Evolutionary conservation across 2,329 filamentous ascomycete species (phyloP), one percentile per base, ranked within the genome.

Genomic region (Cryphonectria parasitica): DNA sequence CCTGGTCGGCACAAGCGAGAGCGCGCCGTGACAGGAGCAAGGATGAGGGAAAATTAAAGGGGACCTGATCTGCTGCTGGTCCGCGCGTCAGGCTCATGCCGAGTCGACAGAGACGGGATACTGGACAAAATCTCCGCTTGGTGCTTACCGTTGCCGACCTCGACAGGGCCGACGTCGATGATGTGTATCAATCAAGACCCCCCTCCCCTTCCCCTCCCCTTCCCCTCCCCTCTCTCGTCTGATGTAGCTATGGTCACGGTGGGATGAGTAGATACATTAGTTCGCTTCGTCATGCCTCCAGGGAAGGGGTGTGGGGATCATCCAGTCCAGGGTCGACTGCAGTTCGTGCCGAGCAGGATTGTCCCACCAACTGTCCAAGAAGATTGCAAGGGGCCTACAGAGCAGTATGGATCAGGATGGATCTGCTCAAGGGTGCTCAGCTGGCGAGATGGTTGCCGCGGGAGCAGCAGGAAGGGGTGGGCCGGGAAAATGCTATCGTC

Each of bases 31-130:
- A 68, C 56, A 68, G 66, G 25, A 45, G 66, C 66, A 68, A 39
- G 66, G 66, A 49, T 68, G 28, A 49, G 58, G 66, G 56, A 68
- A 68, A 45, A 68, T 72, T 70, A 70, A 72, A 68, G 71, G 71
- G 63, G 65, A 39, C 52, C 68, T 63, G 65, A 43, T 68, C 68
- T 70, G 61, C 69, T 70, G 71, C 71, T 72, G 71, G 63, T 65
- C 71, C 71, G 71, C 71, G 71, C 71, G 68, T 70, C 71, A 70
- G 68, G 64, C 34, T 69, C 70, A 65, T 70, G 71, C 62, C 58
- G 66, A 45, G 70, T 54, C 70, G 60, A 63, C 68, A 54, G 64
- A 66, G 54, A 41, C 31, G 52, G 69, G 31, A 41, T 43, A 36
- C 64, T 63, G 31, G 31, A 67, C n/a, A 66, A 72, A 70, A 52